Conservation (phyloP, 169 alveolate species). For the Besnoitia besnoiti region DNA sequence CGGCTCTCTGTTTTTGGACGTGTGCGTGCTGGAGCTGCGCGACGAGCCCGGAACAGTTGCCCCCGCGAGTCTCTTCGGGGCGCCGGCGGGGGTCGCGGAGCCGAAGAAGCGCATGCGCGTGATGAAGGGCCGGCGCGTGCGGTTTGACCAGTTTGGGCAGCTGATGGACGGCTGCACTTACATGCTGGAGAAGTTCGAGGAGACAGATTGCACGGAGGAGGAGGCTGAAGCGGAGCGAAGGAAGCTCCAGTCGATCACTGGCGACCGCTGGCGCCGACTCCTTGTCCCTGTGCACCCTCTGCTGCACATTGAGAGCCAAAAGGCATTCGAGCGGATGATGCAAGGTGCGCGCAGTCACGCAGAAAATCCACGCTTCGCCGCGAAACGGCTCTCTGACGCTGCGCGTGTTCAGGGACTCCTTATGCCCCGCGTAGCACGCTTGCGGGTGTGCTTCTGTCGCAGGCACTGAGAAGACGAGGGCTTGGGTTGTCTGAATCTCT, state of each 20-base stretch:
- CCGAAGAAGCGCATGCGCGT: slow-evolving; percentile 6
- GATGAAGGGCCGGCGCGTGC: slow-evolving; percentile 49
- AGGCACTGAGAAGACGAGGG: not conserved
- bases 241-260: not conserved
- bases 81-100: not conserved
- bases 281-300: slow-evolving; percentile 73
- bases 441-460: not conserved
- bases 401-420: too few relatives aligned
- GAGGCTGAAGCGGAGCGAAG: not conserved
- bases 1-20: slow-evolving; percentile 45
- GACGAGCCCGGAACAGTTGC: not conserved
- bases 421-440: not conserved
- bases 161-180: slow-evolving; percentile 71
- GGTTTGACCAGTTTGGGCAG: slow-evolving; percentile 65
- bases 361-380: too few relatives aligned
- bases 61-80: not conserved
- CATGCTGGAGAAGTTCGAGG: slow-evolving; percentile 60
- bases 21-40: slow-evolving; percentile 31
- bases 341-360: too few relatives aligned
- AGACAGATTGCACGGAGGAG: not conserved
- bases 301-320: slow-evolving; percentile 74
- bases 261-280: slow-evolving; percentile 75
- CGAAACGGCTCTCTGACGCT: too few relatives aligned
- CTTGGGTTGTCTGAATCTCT: not conserved
- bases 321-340: slow-evolving; percentile 71